These are phyloP conservation scores for Strobilomyces confusus DNA, from an alignment of 768 basidiomycete genomes.

Conservation along the genomic window DNA sequence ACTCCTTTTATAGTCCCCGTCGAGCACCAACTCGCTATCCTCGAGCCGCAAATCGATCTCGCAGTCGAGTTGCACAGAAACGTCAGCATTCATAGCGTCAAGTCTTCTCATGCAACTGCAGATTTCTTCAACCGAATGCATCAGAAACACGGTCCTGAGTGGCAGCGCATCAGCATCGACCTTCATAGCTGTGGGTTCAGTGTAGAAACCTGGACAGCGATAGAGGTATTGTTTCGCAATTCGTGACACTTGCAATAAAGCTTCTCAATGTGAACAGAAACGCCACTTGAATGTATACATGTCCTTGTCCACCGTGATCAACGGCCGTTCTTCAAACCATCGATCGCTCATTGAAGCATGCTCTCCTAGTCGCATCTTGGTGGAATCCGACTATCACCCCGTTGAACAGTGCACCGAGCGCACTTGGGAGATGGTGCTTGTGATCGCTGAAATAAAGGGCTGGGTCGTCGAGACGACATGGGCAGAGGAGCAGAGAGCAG, in stretches of 20 bases:
- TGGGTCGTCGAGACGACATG: conserved; percentile 72
- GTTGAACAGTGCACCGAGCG: conserved; percentile 51
- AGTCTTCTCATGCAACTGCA: conserved; percentile 63
- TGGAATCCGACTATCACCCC: conserved; percentile 82
- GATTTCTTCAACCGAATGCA: conserved; percentile 61
- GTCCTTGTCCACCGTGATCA: conserved; percentile 85
- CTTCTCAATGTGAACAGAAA: conserved; percentile 42
- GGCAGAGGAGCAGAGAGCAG: conserved; percentile 33
- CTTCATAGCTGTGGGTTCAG: conserved; percentile 89
- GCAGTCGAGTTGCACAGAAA: conserved; percentile 76
- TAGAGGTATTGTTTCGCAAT: conserved; percentile 53
- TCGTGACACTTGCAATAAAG: not conserved
- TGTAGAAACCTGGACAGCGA: conserved; percentile 63
- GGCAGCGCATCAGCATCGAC: conserved; percentile 73
- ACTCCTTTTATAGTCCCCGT: conserved; percentile 79
- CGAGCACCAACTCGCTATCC: conserved; percentile 74
- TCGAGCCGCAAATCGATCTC: conserved; percentile 81
- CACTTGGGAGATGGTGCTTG: conserved; percentile 75
- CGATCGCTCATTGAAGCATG: conserved; percentile 61
- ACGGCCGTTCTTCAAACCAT: conserved; percentile 64
- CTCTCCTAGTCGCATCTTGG: conserved; percentile 64
- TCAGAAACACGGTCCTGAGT: conserved; percentile 51
- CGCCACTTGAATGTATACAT: conserved; percentile 75
- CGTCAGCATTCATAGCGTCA: conserved; percentile 86
- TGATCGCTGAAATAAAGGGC: conserved; percentile 69